Percentiles rank a stretch among this genome's conserved stretches.
These are phyloP conservation scores for Colletotrichum sp. DNA, from an alignment of 2,329 filamentous ascomycete genomes.

Conservation along the genomic window DNA sequence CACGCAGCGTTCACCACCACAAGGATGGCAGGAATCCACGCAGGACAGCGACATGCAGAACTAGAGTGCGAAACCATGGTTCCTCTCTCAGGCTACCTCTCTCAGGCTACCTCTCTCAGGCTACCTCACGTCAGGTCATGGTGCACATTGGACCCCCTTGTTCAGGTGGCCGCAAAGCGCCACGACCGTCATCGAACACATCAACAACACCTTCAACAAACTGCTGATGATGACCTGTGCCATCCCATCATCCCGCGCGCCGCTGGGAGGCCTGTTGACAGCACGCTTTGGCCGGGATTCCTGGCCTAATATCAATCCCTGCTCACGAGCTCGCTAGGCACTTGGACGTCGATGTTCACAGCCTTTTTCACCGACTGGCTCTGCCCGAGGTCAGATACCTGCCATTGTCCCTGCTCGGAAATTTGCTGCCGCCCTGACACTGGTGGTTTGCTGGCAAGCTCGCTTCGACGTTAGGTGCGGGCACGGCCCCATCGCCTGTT, in stretches of 20 bases:
- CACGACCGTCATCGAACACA: background rate
- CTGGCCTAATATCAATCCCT: conserved; percentile 9
- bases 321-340: background rate
- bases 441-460: background rate
- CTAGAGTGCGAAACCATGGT: background rate
- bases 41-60: background rate
- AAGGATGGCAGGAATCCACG: background rate
- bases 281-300: background rate
- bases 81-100: background rate
- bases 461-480: background rate
- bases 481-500: background rate
- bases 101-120: background rate
- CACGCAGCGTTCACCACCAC: background rate
- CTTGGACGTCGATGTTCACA: background rate
- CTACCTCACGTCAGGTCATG: conserved; percentile 1
- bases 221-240: background rate
- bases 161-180: background rate
- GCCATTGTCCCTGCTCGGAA: conserved; percentile 1
- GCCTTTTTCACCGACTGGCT: conserved; percentile 1
- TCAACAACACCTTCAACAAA: background rate
- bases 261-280: background rate
- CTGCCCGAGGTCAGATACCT: background rate
- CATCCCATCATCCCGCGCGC: conserved; percentile 1
- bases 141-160: background rate
- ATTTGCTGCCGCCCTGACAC: conserved; percentile 2